Evolutionary conservation across 345 rosid species (phyloP).

Genomic region (Atalantia buxifolia): DNA sequence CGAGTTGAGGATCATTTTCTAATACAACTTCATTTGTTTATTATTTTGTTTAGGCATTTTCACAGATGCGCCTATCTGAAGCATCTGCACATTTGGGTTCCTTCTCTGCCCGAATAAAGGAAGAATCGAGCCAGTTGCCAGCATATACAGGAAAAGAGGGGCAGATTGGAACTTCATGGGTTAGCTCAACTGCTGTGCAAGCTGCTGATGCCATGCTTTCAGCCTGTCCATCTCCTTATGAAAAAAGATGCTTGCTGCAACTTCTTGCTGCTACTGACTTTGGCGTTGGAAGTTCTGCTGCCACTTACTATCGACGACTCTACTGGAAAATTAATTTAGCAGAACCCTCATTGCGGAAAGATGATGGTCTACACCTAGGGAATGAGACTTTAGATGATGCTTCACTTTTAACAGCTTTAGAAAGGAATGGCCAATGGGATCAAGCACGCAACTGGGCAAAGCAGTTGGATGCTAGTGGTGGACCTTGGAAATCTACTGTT

Average conservation of each 20-base stretch:
- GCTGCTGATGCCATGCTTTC: slow-evolving; percentile 91
- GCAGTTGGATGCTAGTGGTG: slow-evolving; percentile 88
- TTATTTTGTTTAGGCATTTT: slow-evolving; percentile 68
- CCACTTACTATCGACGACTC: slow-evolving; percentile 67
- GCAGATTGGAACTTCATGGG: slow-evolving; percentile 69
- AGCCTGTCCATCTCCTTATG: slow-evolving; percentile 94
- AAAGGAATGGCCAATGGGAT: slow-evolving; percentile 88
- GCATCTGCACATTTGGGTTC: slow-evolving; percentile 98
- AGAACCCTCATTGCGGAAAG: slow-evolving; percentile 77
- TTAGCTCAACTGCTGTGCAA: slow-evolving; percentile 79
- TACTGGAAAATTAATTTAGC: slow-evolving; percentile 96
- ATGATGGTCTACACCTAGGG: slow-evolving; percentile 67
- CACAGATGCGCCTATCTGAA: slow-evolving; percentile 95
- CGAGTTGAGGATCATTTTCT: slow-evolving; percentile 7
- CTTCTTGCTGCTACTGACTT: slow-evolving; percentile 92
- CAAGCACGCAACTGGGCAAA: slow-evolving; percentile 98
- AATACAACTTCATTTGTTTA: neutral
- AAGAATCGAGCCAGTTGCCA: slow-evolving; percentile 53
- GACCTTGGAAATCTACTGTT: slow-evolving; percentile 77
- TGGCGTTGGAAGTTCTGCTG: slow-evolving; percentile 89
- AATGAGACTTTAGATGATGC: slow-evolving; percentile 85
- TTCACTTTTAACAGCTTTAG: slow-evolving; percentile 79
- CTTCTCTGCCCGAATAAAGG: slow-evolving; percentile 84
- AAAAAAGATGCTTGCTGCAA: slow-evolving; percentile 87
- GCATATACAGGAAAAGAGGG: slow-evolving; percentile 62